phyloP scores from a whole-genome alignment of 305 asterid species.

The Solanum hybrid region DNA sequence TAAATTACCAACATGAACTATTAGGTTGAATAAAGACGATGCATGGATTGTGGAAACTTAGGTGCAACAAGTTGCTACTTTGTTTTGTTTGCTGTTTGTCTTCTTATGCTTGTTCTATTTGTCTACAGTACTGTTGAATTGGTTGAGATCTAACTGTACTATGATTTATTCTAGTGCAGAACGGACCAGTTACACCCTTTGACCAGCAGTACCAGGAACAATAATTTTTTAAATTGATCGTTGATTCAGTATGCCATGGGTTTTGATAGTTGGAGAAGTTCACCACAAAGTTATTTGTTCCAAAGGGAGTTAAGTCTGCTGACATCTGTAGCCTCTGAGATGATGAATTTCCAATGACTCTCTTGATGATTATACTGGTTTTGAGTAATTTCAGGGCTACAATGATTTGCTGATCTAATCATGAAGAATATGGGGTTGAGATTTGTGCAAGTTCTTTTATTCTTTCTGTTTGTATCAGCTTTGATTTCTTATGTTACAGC shows the following conservation, averaged over 20 bases:
- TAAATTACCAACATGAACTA: not conserved
- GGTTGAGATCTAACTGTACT: not conserved
- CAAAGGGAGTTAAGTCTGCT: not conserved
- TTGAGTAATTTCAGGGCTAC: not conserved
- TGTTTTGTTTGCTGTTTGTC: not conserved
- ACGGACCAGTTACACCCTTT: not conserved
- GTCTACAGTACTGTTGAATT: not conserved
- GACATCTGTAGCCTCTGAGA: slow-evolving; percentile 6
- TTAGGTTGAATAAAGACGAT: not conserved
- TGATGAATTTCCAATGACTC: not conserved
- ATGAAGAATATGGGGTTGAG: slow-evolving; percentile 32
- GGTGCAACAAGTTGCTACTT: not conserved
- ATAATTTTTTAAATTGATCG: not conserved
- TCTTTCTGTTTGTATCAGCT: slow-evolving; percentile 29
- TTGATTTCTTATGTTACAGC: slow-evolving; percentile 26
- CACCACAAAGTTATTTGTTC: not conserved
- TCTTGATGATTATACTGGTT: slow-evolving; percentile 5
- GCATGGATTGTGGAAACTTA: not conserved
- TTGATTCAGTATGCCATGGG: not conserved
- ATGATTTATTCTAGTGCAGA: not conserved
- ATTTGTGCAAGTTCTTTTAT: slow-evolving; percentile 27
- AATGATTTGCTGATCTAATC: slow-evolving; percentile 10
- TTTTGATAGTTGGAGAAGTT: not conserved
- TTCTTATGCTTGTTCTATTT: not conserved
- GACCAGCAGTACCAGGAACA: not conserved